These are phyloP conservation scores for Hyaloscypha bicolor DNA, from an alignment of 495 filamentous ascomycete genomes.

Conservation along the genomic window DNA sequence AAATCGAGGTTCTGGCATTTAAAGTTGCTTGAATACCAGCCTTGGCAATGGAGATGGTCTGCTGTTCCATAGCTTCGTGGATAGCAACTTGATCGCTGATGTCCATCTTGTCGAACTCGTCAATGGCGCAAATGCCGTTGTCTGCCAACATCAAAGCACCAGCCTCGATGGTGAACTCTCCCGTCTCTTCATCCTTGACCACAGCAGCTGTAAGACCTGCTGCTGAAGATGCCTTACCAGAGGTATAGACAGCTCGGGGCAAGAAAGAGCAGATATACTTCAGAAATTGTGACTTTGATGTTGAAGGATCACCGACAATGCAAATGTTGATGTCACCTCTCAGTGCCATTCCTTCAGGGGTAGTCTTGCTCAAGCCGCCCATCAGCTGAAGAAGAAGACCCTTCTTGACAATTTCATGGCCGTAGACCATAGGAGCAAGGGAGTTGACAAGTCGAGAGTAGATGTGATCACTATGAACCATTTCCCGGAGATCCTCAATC, in stretches of 20 bases:
- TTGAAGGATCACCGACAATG: conserved; percentile 97
- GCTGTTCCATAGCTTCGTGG: conserved; percentile 99
- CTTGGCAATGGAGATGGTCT: conserved; percentile 99
- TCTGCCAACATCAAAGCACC: conserved; percentile 98
- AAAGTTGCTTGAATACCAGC: conserved; percentile 98
- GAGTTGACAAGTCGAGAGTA: conserved; percentile 93
- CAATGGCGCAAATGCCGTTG: conserved; percentile 96
- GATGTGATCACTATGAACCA: conserved; percentile 95
- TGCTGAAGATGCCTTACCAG: conserved; percentile 95
- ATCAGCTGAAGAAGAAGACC: conserved; percentile 91
- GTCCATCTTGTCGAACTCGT: conserved; percentile 99
- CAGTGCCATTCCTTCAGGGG: conserved; percentile 88
- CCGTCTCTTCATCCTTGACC: conserved; percentile 96
- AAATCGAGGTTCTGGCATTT: conserved; percentile 91
- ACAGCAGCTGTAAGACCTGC: conserved; percentile 97
- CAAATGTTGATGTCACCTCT: conserved; percentile 99
- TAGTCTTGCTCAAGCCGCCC: conserved; percentile 87
- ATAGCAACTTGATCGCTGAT: conserved; percentile 97
- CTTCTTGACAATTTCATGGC: conserved; percentile 97
- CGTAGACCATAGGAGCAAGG: conserved; percentile 96
- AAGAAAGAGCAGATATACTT: conserved; percentile 97
- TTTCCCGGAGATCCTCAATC: conserved; percentile 85
- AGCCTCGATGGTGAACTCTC: conserved; percentile 98
- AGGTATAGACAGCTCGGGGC: conserved; percentile 95
- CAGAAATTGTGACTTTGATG: conserved; percentile 96